Percentiles rank a stretch among this genome's conserved stretches.
Evolutionary conservation across 306 rosid genomes (phyloP).

Genomic region (Coriaria nepalensis): DNA sequence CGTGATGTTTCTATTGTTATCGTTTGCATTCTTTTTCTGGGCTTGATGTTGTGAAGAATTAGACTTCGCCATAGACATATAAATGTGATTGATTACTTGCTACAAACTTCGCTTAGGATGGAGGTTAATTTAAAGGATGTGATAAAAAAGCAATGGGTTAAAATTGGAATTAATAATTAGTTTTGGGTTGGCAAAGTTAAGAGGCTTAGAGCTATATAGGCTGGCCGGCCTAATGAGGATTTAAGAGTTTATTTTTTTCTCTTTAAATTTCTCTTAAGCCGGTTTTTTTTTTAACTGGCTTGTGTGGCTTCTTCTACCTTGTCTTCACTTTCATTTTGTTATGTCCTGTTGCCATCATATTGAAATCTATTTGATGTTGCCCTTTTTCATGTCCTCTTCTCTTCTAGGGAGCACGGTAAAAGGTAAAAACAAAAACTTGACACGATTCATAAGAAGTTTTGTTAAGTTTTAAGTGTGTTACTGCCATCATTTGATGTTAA

Average conservation of each 20-base stretch:
- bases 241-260: not conserved
- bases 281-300: constrained; percentile 13
- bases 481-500: no score
- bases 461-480: no score
- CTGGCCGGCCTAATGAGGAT: not conserved
- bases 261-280: not conserved
- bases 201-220: not conserved
- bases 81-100: constrained; percentile 7
- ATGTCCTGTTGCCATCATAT: not conserved
- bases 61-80: constrained; percentile 35
- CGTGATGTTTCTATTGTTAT: constrained; percentile 8
- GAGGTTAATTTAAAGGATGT: not conserved
- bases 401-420: no score
- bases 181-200: no score
- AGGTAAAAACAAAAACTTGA: no score
- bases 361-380: no score
- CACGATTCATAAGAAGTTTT: no score
- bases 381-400: no score
- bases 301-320: constrained; percentile 9
- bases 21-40: constrained; percentile 17
- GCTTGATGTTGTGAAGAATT: constrained; percentile 16
- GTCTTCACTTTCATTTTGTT: constrained; percentile 5
- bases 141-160: not conserved
- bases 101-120: not conserved
- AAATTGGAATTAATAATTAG: no score